Base-by-base conservation (phyloP, 257 asterid genomes). In the Solanum ossicruentum region DNA sequence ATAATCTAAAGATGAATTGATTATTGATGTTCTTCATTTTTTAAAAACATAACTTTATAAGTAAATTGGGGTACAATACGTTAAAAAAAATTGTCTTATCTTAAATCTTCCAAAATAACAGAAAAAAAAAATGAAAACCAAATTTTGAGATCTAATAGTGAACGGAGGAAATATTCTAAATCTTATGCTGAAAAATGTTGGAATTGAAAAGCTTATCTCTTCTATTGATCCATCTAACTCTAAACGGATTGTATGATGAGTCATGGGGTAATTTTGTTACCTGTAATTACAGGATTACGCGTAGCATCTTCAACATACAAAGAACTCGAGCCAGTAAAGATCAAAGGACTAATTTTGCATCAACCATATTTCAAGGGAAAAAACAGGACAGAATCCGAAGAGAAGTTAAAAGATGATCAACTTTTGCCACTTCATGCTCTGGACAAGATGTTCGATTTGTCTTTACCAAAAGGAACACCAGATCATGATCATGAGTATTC, bases 361-460 rank as follows among this genome's bases (percentile, higher is more conserved):
- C 88, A 87, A 36, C 88, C 88, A 12, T 87, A 80, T 82, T 85
- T 87, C 41, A 77, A 86, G 20, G 89, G 88, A 56, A 72, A 75
- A 12, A 85, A 75, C 28, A 82, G 86, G 58, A 85, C 89, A 13
- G 80, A 47, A 36, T 87, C 89, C 0, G 89, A 87, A 81, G 81
- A 85, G 70, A 85, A 55, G 54, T 43, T 87, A 23, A 81, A 57
- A 2, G 65, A 87, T 54, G 88, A 87, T 83, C 52, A 72, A 58
- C 47, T 85, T 32, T 58, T 87, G 71, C 89, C 89, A 21, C 45
- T 63, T 0, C 66, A 85, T 28, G 81, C 87, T 43, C 56, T 81
- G 36, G 86, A 82, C 72, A 82, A 82, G 65, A 82, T 87, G 88
- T 87, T 75, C 43, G 88, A 83, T 23, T 81, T 87, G 80, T 39